Conservation (phyloP, 805 yeast species). For the Saturnispora quitensis region DNA sequence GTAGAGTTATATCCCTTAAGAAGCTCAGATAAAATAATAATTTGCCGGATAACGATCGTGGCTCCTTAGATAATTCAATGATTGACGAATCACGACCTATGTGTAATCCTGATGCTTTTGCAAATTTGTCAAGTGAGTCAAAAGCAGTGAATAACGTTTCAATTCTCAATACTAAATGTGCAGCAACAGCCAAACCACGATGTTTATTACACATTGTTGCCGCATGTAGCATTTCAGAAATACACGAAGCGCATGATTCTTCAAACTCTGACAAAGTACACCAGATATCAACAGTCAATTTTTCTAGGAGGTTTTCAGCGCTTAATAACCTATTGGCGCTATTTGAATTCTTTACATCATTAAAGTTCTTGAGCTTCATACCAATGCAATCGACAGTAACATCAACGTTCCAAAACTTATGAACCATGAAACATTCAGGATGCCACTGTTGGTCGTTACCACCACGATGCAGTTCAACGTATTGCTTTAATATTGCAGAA, state of each 20-base stretch:
- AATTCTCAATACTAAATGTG: conserved; percentile 59
- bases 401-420: conserved; percentile 90
- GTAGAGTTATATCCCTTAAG: conserved; percentile 47
- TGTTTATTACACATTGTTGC: conserved; percentile 67
- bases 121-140: conserved; percentile 35
- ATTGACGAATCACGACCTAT: conserved; percentile 3
- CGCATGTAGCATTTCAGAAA: conserved; percentile 81
- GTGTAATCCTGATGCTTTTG: conserved; percentile 13
- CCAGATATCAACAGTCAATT: conserved; percentile 62
- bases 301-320: conserved; percentile 58
- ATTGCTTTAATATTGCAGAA: conserved; percentile 85
- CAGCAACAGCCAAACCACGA: conserved; percentile 62
- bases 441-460: conserved; percentile 97
- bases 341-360: conserved; percentile 33
- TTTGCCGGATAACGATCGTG: conserved; percentile 81
- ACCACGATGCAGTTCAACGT: conserved; percentile 85
- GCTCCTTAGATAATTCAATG: conserved; percentile 42
- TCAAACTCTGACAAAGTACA: conserved; percentile 79
- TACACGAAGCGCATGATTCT: conserved; percentile 80
- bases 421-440: conserved; percentile 97
- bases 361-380: conserved; percentile 17
- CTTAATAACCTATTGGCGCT: conserved; percentile 40
- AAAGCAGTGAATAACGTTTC: conserved; percentile 72
- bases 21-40: conserved; percentile 83
- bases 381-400: conserved; percentile 56